Percentiles rank a stretch among this genome's conserved stretches.
phyloP scores from a whole-genome alignment of 2,329 filamentous ascomycete species.

The Paraphoma chrysanthemicola region DNA sequence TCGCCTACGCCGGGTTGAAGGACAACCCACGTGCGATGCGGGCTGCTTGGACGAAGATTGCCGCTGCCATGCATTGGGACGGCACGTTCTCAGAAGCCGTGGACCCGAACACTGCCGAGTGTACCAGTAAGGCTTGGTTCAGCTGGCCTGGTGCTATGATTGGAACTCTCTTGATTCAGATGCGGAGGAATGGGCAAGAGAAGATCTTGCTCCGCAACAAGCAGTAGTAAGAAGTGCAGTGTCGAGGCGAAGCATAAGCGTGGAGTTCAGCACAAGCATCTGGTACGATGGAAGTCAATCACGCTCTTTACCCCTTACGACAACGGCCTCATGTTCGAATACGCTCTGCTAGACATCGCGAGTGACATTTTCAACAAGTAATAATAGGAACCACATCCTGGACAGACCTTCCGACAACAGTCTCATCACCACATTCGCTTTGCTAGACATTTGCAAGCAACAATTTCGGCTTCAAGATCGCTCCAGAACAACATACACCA shows the following conservation, averaged over 20 bases:
- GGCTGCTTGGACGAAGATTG: slow-evolving; percentile 9
- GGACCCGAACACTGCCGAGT: slow-evolving; percentile 6
- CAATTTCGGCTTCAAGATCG: no score
- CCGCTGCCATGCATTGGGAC: slow-evolving; percentile 17
- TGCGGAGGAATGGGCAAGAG: slow-evolving; percentile 8
- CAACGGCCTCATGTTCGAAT: no score
- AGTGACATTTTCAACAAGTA: no score
- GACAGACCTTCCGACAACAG: no score
- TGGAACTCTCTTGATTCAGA: slow-evolving; percentile 8
- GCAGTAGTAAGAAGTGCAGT: neutral
- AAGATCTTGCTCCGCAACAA: slow-evolving; percentile 1
- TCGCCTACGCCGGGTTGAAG: slow-evolving; percentile 6
- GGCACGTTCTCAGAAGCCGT: slow-evolving; percentile 18
- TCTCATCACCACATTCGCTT: no score
- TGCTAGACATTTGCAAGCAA: no score
- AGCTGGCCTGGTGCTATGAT: slow-evolving; percentile 20
- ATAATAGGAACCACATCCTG: no score
- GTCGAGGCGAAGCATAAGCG: neutral
- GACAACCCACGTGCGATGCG: slow-evolving; percentile 5
- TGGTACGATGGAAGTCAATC: no score
- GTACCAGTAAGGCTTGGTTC: slow-evolving; percentile 18
- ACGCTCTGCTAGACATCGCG: no score
- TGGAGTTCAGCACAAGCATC: no score
- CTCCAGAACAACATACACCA: no score
- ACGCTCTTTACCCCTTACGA: no score